Conservation (phyloP, 495 filamentous ascomycete genomes). For the Friedmanniomyces endolithicus region DNA sequence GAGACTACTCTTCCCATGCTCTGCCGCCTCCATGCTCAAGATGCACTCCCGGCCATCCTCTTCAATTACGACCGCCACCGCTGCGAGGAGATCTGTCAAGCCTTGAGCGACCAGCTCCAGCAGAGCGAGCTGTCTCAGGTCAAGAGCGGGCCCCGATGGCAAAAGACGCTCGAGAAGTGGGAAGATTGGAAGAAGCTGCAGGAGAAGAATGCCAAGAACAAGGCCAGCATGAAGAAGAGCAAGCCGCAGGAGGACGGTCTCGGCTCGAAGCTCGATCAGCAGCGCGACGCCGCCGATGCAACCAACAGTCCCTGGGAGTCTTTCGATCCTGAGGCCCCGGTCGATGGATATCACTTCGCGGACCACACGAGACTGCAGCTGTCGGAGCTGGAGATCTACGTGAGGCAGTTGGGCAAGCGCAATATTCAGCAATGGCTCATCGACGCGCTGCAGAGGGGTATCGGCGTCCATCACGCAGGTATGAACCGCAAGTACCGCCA, state of each 20-base stretch:
- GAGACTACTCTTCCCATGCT: slow-evolving; percentile 48
- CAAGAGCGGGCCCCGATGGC: slow-evolving; percentile 44
- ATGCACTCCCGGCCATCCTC: slow-evolving; percentile 58
- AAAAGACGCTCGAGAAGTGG: slow-evolving; percentile 39
- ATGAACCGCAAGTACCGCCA: slow-evolving; percentile 68
- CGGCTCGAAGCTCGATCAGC: slow-evolving; percentile 40
- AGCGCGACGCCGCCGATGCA: slow-evolving; percentile 40
- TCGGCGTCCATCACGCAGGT: slow-evolving; percentile 67
- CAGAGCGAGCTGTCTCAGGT: slow-evolving; percentile 46
- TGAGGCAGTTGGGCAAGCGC: slow-evolving; percentile 34
- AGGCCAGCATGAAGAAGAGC: slow-evolving; percentile 30
- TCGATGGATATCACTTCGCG: slow-evolving; percentile 53
- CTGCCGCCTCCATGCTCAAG: slow-evolving; percentile 45
- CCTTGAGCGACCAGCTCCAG: slow-evolving; percentile 39
- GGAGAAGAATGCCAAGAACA: slow-evolving; percentile 27
- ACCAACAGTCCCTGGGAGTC: slow-evolving; percentile 43
- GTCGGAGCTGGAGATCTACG: slow-evolving; percentile 41
- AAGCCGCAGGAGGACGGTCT: slow-evolving; percentile 33
- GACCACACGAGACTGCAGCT: slow-evolving; percentile 32
- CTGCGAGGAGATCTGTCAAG: slow-evolving; percentile 46
- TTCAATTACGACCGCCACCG: slow-evolving; percentile 60
- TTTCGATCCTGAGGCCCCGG: slow-evolving; percentile 53
- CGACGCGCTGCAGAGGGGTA: slow-evolving; percentile 46
- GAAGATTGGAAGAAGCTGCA: slow-evolving; percentile 40
- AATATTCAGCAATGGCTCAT: slow-evolving; percentile 39